phyloP scores from a whole-genome alignment of 805 yeast species.

The Saccharomycopsis malanga region DNA sequence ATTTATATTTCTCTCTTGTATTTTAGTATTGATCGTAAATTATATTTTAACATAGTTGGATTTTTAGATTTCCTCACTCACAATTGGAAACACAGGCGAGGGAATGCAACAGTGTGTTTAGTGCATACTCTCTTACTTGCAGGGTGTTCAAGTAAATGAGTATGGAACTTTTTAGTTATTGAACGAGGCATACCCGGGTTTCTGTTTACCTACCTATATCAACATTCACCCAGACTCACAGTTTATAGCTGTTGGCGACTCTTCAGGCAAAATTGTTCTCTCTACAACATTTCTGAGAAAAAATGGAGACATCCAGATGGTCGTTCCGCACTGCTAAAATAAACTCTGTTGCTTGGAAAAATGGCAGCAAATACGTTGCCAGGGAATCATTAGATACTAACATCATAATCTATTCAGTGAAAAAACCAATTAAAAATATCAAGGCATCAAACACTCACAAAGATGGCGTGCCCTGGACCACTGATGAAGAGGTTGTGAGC shows the following conservation, averaged over 20 bases:
- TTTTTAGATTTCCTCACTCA: too few species aligned
- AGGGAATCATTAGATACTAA: slow-evolving; percentile 83
- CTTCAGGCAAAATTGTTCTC: slow-evolving; percentile 77
- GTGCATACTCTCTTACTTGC: too few species aligned
- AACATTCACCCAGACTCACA: slow-evolving; percentile 64
- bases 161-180: too few species aligned
- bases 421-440: slow-evolving; percentile 67
- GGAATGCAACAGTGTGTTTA: too few species aligned
- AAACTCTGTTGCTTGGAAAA: slow-evolving; percentile 71
- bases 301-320: slow-evolving; percentile 81
- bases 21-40: too few species aligned
- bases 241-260: slow-evolving; percentile 78
- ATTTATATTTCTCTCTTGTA: too few species aligned
- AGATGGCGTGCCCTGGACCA: slow-evolving; percentile 75
- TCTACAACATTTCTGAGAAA: slow-evolving; percentile 51
- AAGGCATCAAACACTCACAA: slow-evolving; percentile 77
- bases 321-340: slow-evolving; percentile 87
- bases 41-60: too few species aligned
- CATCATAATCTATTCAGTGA: slow-evolving; percentile 73
- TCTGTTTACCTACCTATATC: slow-evolving; percentile 61
- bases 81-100: too few species aligned
- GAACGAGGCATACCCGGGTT: too few species aligned
- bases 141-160: too few species aligned
- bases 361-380: slow-evolving; percentile 62
- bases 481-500: slow-evolving; percentile 45